Conservation (phyloP, 768 basidiomycete species). For the Imleria badia region DNA sequence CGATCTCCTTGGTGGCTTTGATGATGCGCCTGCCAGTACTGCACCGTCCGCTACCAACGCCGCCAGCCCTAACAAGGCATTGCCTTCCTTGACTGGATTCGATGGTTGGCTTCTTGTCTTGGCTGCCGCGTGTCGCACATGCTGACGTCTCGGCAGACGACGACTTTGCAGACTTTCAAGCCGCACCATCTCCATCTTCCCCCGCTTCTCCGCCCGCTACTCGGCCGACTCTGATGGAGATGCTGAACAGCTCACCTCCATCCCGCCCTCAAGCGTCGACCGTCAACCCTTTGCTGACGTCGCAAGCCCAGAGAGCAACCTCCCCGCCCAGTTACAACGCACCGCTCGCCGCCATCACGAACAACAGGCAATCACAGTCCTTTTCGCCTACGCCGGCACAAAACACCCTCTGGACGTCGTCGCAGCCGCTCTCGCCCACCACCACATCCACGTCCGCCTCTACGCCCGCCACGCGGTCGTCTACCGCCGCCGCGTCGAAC, state of each 20-base stretch:
- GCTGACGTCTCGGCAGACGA: constrained; percentile 51
- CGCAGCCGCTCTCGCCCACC: constrained; percentile 30
- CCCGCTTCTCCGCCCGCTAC: constrained; percentile 37
- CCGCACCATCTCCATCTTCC: constrained; percentile 50
- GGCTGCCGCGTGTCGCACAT: background rate
- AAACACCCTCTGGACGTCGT: constrained; percentile 23
- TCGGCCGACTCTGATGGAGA: constrained; percentile 45
- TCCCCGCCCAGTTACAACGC: constrained; percentile 28
- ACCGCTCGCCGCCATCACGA: constrained; percentile 29
- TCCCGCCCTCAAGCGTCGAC: constrained; percentile 11
- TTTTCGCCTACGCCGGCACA: constrained; percentile 20
- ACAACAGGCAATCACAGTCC: constrained; percentile 22
- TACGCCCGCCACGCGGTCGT: constrained; percentile 12
- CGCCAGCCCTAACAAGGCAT: constrained; percentile 29
- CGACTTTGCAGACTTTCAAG: constrained; percentile 86
- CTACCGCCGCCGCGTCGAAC: constrained; percentile 11
- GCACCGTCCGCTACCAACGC: constrained; percentile 14
- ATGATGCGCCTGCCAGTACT: constrained; percentile 48
- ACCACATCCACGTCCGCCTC: constrained; percentile 1
- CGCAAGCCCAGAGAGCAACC: constrained; percentile 14
- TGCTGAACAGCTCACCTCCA: constrained; percentile 40
- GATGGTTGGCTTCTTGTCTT: constrained; percentile 23
- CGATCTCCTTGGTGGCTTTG: constrained; percentile 78
- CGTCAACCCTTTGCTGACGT: constrained; percentile 6
- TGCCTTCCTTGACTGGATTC: constrained; percentile 28